Conservation (phyloP, 192 early-diverging fungal genomes). For the Coemansia sp. region DNA sequence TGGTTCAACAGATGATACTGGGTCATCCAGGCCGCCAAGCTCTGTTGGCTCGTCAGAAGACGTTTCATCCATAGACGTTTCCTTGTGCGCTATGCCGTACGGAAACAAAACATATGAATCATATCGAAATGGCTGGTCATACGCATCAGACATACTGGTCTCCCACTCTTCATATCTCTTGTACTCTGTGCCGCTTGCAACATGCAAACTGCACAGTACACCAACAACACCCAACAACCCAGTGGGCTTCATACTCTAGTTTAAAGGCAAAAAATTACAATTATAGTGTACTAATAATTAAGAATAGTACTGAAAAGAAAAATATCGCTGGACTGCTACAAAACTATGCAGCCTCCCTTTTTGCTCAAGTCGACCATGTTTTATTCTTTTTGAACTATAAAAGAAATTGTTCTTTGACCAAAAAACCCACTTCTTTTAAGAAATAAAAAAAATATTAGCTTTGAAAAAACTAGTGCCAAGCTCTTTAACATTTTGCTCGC, state of each 20-base stretch:
- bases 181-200: neutral
- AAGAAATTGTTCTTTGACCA: neutral
- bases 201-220: neutral
- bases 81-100: slow-evolving; percentile 8
- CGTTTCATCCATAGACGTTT: slow-evolving; percentile 6
- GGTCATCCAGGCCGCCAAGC: slow-evolving; percentile 3
- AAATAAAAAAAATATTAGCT: neutral
- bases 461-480: neutral
- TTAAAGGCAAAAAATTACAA: neutral
- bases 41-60: neutral
- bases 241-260: neutral
- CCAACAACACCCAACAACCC: neutral
- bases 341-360: neutral
- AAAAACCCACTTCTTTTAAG: neutral
- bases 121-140: neutral
- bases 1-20: neutral
- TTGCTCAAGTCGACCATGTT: neutral
- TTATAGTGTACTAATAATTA: neutral
- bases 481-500: neutral
- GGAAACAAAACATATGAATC: neutral
- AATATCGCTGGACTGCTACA: neutral
- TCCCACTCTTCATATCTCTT: neutral
- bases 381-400: neutral
- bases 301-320: neutral
- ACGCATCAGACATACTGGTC: neutral